A percentile compares a stretch with the other conserved stretches of the same genome.
phyloP scores from a whole-genome alignment of 1,284 basidiomycete species.

The Takashimella tepidaria region DNA sequence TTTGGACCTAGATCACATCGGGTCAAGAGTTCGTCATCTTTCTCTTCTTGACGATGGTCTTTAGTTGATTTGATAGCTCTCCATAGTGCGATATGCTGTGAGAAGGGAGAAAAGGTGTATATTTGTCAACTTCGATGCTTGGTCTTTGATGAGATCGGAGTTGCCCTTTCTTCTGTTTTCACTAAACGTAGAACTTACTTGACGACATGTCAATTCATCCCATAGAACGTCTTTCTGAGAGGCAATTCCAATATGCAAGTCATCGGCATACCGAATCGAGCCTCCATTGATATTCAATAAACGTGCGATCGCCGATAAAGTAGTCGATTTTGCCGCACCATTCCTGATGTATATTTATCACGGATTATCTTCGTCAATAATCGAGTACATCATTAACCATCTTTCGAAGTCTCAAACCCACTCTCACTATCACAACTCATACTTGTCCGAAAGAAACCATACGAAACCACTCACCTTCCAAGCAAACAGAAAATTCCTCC shows the following conservation, averaged over 20 bases:
- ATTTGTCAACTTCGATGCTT: too few species aligned
- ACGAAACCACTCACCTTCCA: conserved; percentile 43
- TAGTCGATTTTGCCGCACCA: conserved; percentile 74
- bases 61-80: conserved; percentile 63
- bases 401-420: background rate
- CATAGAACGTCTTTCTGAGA: conserved; percentile 79
- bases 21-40: conserved; percentile 56
- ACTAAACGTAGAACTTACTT: too few species aligned
- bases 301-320: conserved; percentile 62
- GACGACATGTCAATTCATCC: conserved; percentile 64
- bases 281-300: conserved; percentile 59
- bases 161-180: too few species aligned
- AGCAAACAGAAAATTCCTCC: conserved; percentile 68
- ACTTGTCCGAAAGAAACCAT: background rate
- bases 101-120: too few species aligned
- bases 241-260: conserved; percentile 59
- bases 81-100: conserved; percentile 71
- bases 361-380: too few species aligned
- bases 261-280: conserved; percentile 55
- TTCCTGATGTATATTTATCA: too few species aligned
- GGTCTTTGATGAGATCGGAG: background rate
- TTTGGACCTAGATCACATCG: conserved; percentile 69
- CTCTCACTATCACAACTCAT: background rate
- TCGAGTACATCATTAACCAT: background rate
- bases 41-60: conserved; percentile 36